phyloP scores from a whole-genome alignment of 179 eudicot genomes.

The Silene vulgaris region DNA sequence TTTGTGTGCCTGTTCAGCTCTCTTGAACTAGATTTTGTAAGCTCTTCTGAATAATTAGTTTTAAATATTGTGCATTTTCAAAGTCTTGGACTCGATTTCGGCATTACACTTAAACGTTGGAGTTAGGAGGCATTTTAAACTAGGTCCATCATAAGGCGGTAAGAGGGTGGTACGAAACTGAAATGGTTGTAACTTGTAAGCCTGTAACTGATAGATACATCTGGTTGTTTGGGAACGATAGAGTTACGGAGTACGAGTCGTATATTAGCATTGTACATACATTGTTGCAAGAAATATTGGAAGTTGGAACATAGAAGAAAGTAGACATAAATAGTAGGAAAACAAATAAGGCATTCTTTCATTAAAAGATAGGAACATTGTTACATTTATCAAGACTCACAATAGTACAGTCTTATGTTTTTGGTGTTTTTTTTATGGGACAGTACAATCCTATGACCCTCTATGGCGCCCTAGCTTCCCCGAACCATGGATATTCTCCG shows the following conservation, averaged over 20 bases:
- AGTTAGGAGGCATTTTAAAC: too few species aligned
- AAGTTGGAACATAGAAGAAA: not conserved
- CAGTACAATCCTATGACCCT: conserved; percentile 20
- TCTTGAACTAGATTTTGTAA: not conserved
- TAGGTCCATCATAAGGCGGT: too few species aligned
- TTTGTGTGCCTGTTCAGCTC: conserved; percentile 1
- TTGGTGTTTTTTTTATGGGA: conserved; percentile 7
- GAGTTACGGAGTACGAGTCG: not conserved
- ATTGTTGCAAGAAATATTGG: not conserved
- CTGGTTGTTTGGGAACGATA: not conserved
- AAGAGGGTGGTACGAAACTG: too few species aligned
- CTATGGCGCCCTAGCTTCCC: conserved; percentile 14
- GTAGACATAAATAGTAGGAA: not conserved
- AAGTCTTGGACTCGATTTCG: too few species aligned
- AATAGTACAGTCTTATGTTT: conserved; percentile 19
- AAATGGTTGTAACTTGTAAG: too few species aligned
- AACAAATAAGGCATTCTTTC: conserved; percentile 25
- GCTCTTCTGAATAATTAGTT: too few species aligned
- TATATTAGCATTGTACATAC: not conserved
- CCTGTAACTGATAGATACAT: not conserved
- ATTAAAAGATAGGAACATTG: conserved; percentile 24
- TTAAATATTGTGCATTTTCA: too few species aligned
- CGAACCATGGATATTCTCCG: conserved; percentile 21
- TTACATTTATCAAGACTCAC: conserved; percentile 25
- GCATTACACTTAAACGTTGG: too few species aligned